phyloP scores from a whole-genome alignment of 225 moss, liverwort and hornwort genomes.

The Marchantia paleacea region DNA sequence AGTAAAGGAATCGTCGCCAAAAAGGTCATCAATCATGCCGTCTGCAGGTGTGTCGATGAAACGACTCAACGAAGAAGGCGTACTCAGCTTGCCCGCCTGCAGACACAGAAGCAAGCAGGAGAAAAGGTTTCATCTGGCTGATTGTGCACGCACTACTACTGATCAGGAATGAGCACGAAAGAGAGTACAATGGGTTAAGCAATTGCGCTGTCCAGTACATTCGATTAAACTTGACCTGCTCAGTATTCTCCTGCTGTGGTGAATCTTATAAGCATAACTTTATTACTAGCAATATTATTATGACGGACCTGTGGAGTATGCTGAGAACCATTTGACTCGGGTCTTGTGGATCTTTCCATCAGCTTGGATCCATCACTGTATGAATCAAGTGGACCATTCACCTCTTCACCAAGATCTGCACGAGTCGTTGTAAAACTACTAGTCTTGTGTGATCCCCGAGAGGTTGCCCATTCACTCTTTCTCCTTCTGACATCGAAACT shows the following conservation, averaged over 20 bases:
- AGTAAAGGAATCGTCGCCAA: constrained; percentile 41
- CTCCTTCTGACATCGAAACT: constrained; percentile 16
- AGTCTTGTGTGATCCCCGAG: constrained; percentile 15
- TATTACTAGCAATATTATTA: not conserved
- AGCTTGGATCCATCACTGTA: constrained; percentile 27
- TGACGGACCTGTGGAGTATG: constrained; percentile 34
- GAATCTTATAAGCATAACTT: not conserved
- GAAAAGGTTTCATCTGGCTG: not conserved
- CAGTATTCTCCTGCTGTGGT: not conserved
- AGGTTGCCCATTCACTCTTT: constrained; percentile 15
- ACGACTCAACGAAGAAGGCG: constrained; percentile 45
- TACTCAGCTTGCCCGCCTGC: constrained; percentile 40
- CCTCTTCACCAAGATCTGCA: constrained; percentile 26
- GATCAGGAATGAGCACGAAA: too few relatives aligned
- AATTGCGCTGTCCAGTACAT: too few relatives aligned
- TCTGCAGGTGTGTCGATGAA: constrained; percentile 67
- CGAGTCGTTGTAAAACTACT: constrained; percentile 16
- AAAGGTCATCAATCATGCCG: constrained; percentile 56
- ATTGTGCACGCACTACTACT: too few relatives aligned
- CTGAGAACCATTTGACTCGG: constrained; percentile 38
- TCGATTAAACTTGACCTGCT: too few relatives aligned
- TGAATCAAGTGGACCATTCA: constrained; percentile 24
- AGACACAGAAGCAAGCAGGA: not conserved
- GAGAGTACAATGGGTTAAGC: too few relatives aligned
- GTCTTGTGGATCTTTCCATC: constrained; percentile 16